These are phyloP conservation scores for Cicer pinnatifidum DNA, from an alignment of 306 rosid species.

Conservation along the genomic window DNA sequence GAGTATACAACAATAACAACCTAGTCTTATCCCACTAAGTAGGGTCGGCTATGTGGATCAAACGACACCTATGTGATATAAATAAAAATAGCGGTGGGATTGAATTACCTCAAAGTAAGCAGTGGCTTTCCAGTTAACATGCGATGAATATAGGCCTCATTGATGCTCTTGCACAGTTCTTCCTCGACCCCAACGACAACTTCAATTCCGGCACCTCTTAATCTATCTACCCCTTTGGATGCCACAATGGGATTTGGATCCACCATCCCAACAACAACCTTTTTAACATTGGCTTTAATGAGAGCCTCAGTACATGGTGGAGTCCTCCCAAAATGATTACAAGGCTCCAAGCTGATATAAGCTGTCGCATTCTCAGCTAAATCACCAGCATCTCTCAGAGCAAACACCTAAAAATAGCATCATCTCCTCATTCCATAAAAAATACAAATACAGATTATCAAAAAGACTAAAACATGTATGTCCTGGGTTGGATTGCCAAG, in stretches of 20 bases:
- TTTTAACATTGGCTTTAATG: conserved; percentile 75
- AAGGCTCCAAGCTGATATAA: conserved; percentile 92
- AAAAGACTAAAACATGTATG: conserved; percentile 13
- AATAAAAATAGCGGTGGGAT: background rate
- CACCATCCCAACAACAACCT: conserved; percentile 90
- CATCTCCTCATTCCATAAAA: conserved; percentile 39
- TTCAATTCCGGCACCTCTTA: conserved; percentile 79
- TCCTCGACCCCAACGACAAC: conserved; percentile 78
- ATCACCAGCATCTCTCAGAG: conserved; percentile 85
- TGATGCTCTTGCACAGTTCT: conserved; percentile 73
- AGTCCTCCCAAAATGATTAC: conserved; percentile 92
- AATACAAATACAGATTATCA: conserved; percentile 20
- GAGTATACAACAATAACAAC: background rate
- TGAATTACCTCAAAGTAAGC: conserved; percentile 68
- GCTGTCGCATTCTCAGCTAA: conserved; percentile 82
- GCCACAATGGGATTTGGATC: conserved; percentile 94
- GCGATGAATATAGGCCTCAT: conserved; percentile 75
- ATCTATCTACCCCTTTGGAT: conserved; percentile 68
- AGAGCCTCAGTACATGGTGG: conserved; percentile 92
- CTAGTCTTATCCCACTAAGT: too few relatives aligned
- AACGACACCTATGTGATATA: too few relatives aligned
- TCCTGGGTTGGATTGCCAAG: background rate
- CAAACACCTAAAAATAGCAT: conserved; percentile 73
- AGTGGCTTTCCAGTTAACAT: conserved; percentile 72
- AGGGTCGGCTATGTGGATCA: too few relatives aligned